A percentile compares a stretch with the other conserved stretches of the same genome.
phyloP scores from a whole-genome alignment of 75 land plant species.

The Selaginella moellendorffii region DNA sequence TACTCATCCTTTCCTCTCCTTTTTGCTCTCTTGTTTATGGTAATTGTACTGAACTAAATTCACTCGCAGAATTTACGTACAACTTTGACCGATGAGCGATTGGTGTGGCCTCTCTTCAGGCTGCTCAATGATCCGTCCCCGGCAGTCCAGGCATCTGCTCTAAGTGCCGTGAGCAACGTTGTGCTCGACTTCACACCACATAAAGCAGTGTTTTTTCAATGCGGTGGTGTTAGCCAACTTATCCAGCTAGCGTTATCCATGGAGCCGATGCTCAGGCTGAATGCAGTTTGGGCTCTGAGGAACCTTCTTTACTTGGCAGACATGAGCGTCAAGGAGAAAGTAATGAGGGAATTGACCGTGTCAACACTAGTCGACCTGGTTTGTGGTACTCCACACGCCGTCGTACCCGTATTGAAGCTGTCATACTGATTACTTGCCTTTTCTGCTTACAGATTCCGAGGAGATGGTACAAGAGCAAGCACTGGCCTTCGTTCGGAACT shows the following conservation, averaged over 20 bases:
- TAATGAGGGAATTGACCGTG: slow-evolving; percentile 51
- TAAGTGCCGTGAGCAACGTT: slow-evolving; percentile 76
- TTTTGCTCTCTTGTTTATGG: background rate
- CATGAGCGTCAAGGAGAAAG: slow-evolving; percentile 36
- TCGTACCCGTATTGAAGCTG: background rate
- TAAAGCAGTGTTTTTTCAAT: slow-evolving; percentile 40
- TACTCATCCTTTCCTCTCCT: too few species aligned
- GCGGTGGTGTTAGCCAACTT: slow-evolving; percentile 60
- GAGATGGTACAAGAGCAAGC: slow-evolving; percentile 79
- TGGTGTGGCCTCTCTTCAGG: slow-evolving; percentile 46
- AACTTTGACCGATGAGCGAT: slow-evolving; percentile 46
- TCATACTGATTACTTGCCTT: background rate
- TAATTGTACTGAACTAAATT: background rate
- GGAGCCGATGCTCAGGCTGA: slow-evolving; percentile 58
- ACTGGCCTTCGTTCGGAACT: slow-evolving; percentile 68
- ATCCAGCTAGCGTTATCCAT: slow-evolving; percentile 62
- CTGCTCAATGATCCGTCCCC: slow-evolving; percentile 49
- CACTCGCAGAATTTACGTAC: slow-evolving; percentile 69
- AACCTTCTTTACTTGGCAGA: slow-evolving; percentile 74
- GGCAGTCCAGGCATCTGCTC: slow-evolving; percentile 70
- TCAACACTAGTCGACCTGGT: slow-evolving; percentile 52
- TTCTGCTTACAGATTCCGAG: slow-evolving; percentile 54
- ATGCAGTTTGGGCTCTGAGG: slow-evolving; percentile 77
- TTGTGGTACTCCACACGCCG: slow-evolving; percentile 39
- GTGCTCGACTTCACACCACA: slow-evolving; percentile 64